Conservation (phyloP, 176 grass and related monocot species). For the Paspalum notatum region DNA sequence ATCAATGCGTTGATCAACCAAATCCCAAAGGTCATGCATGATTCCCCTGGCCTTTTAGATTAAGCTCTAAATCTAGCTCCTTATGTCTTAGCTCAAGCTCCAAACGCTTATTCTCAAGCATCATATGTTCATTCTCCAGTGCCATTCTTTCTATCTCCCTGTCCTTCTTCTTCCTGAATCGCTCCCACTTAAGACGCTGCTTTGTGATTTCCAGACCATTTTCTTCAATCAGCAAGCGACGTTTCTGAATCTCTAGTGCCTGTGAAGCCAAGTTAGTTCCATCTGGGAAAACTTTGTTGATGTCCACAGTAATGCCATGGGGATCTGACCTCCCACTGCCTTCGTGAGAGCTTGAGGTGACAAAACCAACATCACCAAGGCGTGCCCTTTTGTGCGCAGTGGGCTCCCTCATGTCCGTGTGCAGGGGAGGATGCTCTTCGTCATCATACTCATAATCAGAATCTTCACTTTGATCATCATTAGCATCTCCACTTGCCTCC, state of each 20-base stretch:
- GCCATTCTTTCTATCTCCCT: conserved; percentile 75
- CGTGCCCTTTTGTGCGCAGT: conserved; percentile 61
- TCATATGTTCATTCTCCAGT: conserved; percentile 80
- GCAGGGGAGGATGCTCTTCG: conserved; percentile 53
- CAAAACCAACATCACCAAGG: conserved; percentile 48
- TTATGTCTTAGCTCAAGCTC: conserved; percentile 68
- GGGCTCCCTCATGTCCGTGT: conserved; percentile 37
- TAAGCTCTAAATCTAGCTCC: conserved; percentile 66
- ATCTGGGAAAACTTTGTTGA: conserved; percentile 59
- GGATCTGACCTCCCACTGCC: conserved; percentile 42
- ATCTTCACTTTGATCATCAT: conserved; percentile 66
- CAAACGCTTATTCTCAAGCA: conserved; percentile 73
- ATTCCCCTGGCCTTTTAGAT: conserved; percentile 42
- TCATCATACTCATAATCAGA: conserved; percentile 63
- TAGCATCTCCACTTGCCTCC: conserved; percentile 47
- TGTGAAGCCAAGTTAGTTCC: conserved; percentile 53
- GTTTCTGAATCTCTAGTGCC: conserved; percentile 54
- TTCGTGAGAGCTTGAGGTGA: conserved; percentile 45
- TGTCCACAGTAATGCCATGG: conserved; percentile 50
- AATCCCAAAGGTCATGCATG: conserved; percentile 39
- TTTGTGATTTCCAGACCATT: conserved; percentile 61
- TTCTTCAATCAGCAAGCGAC: conserved; percentile 61
- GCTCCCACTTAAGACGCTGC: conserved; percentile 76
- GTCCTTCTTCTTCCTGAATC: conserved; percentile 83
- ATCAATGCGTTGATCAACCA: conserved; percentile 21